phyloP scores from a whole-genome alignment of 2,329 filamentous ascomycete species.

The Stachybotrys elegans region DNA sequence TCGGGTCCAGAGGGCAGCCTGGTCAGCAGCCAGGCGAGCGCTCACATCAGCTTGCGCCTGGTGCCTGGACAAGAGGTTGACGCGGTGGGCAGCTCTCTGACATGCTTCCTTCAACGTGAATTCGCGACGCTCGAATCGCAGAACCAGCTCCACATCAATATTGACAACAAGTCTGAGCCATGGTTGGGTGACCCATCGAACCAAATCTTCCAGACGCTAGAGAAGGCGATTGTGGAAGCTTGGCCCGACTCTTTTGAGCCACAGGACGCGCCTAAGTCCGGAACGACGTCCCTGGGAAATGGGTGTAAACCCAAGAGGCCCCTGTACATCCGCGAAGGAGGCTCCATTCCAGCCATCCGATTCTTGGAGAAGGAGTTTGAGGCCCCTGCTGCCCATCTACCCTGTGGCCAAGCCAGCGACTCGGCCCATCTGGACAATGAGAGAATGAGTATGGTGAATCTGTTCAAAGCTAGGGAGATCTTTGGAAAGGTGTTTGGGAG shows the following conservation, averaged over 20 bases:
- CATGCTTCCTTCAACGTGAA: constrained; percentile 60
- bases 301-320: constrained; percentile 51
- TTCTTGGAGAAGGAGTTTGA: constrained; percentile 93
- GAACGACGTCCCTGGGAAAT: constrained; percentile 7
- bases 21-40: constrained; percentile 84
- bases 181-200: constrained; percentile 93
- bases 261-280: background rate
- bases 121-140: constrained; percentile 73
- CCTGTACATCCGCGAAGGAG: constrained; percentile 91
- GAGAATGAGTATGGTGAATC: constrained; percentile 77
- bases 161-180: constrained; percentile 91
- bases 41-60: constrained; percentile 82
- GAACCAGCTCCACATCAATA: constrained; percentile 74
- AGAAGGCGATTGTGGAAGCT: constrained; percentile 75
- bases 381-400: constrained; percentile 86
- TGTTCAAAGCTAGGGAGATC: constrained; percentile 89
- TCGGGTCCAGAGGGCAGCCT: constrained; percentile 89
- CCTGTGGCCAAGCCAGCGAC: constrained; percentile 92
- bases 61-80: constrained; percentile 90
- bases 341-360: constrained; percentile 88
- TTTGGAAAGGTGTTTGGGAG: constrained; percentile 79
- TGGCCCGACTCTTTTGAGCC: constrained; percentile 60
- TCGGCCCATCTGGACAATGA: constrained; percentile 94
- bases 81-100: constrained; percentile 65
- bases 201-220: constrained; percentile 83